Base-by-base conservation (phyloP, 352 stramenopile species). In the Globisporangium lucens region DNA sequence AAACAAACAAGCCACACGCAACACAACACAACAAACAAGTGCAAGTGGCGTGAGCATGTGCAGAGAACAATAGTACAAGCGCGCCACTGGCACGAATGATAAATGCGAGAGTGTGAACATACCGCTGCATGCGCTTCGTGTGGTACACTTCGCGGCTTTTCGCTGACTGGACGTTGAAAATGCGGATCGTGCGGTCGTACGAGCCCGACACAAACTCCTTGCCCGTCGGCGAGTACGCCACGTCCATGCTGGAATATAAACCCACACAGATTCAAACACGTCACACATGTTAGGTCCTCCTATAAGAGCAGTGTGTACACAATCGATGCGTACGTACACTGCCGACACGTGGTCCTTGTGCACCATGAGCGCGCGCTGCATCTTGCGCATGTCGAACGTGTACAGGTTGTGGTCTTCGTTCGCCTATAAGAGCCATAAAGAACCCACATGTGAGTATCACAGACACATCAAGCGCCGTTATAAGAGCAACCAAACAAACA, bases 371-470 rank as follows among this genome's bases (percentile, higher is more conserved):
- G 92, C 92, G 55, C 87, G 76, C 46, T 94, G 74, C 68, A 99
- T 88, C 74, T 99, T 98, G 73, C 98, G 88, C 93, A 99, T 99
- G 83, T 99, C 98, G 77, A 99, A 99, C 35, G 95, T 99, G 83
- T 99, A 99, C 55, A 98, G 73, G 71, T 99, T 98, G 83, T 98
- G 94, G 82, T 99, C 98, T 85, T 99, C 98, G 80, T 99, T 99
- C 56, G 97, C 98, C 82, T 91, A 27, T 10, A 49, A 8, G 20
- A n/a, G 17, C 20, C 24, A 30, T 27, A 27, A 27, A 17, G 15
- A 35, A 43, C 56, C 24, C 12, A 43, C 12, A 72, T 22, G 20
- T 41, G 22, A 62, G 20, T 49, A 69, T 2, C 29, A 24, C 41
- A 24, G 20, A 41, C 2, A 59, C 24, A 56, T 9, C 24, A 56